These are phyloP conservation scores for Sonneratia alba DNA, from an alignment of 345 rosid species.

Conservation along the genomic window DNA sequence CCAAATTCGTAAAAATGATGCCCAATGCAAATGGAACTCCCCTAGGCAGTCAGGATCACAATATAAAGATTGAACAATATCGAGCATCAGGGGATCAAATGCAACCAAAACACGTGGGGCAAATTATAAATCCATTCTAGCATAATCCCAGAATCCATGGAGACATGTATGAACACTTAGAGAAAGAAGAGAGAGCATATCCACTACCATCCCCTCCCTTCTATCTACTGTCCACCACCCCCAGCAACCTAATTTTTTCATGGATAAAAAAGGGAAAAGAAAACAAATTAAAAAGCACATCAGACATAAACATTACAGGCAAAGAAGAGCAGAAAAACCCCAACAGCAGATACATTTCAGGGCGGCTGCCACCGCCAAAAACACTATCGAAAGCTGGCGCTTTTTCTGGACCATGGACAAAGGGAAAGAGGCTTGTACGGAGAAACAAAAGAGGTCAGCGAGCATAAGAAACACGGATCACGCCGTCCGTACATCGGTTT, in stretches of 20 bases:
- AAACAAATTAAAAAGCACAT: too few relatives aligned
- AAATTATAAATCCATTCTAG: not conserved
- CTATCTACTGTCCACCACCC: not conserved
- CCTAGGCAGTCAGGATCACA: too few relatives aligned
- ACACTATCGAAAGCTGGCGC: not conserved
- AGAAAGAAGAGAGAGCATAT: not conserved
- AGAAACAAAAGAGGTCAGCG: not conserved
- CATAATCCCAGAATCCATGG: not conserved
- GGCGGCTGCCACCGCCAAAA: not conserved
- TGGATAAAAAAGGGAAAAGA: not conserved
- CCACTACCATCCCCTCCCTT: not conserved
- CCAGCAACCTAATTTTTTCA: not conserved
- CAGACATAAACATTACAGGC: not conserved
- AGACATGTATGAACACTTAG: not conserved
- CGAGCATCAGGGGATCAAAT: not conserved
- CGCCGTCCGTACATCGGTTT: not conserved
- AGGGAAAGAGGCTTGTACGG: not conserved
- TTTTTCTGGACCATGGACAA: not conserved
- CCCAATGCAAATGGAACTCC: too few relatives aligned
- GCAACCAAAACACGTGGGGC: not conserved
- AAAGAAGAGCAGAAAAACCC: not conserved
- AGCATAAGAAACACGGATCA: not conserved
- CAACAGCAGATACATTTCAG: not conserved
- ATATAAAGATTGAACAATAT: not conserved
- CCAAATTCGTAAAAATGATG: too few relatives aligned